Base-by-base conservation (phyloP, 1,139 yeast genomes). In the Pneumocystis jirovecii region DNA sequence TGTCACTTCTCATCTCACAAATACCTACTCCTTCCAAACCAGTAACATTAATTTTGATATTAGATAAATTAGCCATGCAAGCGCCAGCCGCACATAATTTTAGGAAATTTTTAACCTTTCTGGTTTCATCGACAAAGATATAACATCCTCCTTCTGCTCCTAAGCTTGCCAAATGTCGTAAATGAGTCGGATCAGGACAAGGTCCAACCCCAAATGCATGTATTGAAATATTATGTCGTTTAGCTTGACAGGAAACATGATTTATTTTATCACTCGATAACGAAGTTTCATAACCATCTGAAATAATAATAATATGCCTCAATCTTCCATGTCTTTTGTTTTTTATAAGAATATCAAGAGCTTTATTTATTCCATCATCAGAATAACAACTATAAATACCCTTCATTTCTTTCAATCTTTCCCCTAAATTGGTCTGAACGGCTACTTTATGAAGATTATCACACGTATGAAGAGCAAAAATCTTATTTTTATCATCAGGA, bases 391-490 rank as follows among this genome's bases (percentile, higher is more conserved):
- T 50, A 25, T 50, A 29, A 50, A 50, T 17, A 1, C 57, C 57
- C 4, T 50, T 50, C 57, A 50, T 25, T 19, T 50, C 57, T 50
- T 50, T 50, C 7, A 50, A 10, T 25, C 34, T 50, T 50, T 25
- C 57, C 8, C 57, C 34, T 19, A 50, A 50, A 50, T 50, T 50
- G 2, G 31, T 7, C 17, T 50, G 57, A 50, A 50, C 57, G 10
- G 57, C 57, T 8, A 17, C 34, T 50, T 50, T 50, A 50, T 50
- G 57, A 50, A 50, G 57, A 50, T 50, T 50, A 25, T 50, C 57
- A 50, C 57, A 50, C 10, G 57, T 50, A 50, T 50, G 57, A 50
- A 50, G 57, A 50, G 57, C 57, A 50, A 50, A 50, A 50, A 50
- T 50, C 17, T 50, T 50, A 15, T 50, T 50, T 50, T 50, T 50